Evolutionary conservation across 2,329 filamentous ascomycete species (phyloP).

Genomic region (Penicillium thymicola): DNA sequence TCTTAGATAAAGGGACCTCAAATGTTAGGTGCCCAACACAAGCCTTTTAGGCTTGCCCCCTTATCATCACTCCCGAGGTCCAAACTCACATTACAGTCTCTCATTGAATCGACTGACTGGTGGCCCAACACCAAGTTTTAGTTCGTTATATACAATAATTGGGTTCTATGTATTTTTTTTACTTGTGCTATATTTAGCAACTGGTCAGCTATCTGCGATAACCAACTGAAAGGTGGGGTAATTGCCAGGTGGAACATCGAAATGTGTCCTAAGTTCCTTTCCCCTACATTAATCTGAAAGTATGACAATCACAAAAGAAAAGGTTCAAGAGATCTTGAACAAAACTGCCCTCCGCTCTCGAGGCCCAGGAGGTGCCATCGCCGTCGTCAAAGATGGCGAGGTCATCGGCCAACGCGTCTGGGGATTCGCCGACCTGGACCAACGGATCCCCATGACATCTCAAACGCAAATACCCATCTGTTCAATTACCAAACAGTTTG

Average conservation of each 20-base stretch:
- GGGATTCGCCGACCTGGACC: slow-evolving; percentile 46
- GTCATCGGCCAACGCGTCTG: slow-evolving; percentile 40
- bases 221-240: slow-evolving; percentile 13
- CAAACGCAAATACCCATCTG: slow-evolving; percentile 45
- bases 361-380: slow-evolving; percentile 45
- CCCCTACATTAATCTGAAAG: background rate
- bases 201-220: background rate
- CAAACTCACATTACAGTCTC: background rate
- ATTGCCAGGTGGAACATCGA: background rate
- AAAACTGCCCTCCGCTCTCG: slow-evolving; percentile 24
- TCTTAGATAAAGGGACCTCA: background rate
- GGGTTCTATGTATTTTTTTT: too few relatives aligned
- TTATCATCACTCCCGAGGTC: background rate
- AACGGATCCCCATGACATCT: slow-evolving; percentile 35
- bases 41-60: background rate
- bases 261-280: background rate
- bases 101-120: background rate
- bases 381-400: slow-evolving; percentile 44
- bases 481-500: slow-evolving; percentile 49
- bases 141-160: background rate
- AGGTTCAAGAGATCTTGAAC: slow-evolving; percentile 17
- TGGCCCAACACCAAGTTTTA: background rate
- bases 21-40: background rate
- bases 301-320: slow-evolving; percentile 9
- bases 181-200: background rate